phyloP scores from a whole-genome alignment of 108 stramenopile species.

The Licmophora abbreviata region DNA sequence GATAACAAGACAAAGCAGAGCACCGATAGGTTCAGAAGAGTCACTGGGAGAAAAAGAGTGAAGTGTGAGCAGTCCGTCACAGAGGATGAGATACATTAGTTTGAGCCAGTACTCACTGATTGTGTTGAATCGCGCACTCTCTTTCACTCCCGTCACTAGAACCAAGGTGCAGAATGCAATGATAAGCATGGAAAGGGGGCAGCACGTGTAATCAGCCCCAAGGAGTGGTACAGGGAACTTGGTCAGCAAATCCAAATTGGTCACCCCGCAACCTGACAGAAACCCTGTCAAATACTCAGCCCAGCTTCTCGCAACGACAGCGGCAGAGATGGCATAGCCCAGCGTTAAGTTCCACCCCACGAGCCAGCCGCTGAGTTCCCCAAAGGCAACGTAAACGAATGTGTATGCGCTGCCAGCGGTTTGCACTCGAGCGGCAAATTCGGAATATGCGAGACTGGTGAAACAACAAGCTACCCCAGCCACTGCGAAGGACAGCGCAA shows the following conservation, averaged over 20 bases:
- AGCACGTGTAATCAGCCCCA: constrained; percentile 19
- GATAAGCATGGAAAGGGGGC: constrained; percentile 36
- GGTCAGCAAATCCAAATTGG: constrained; percentile 8
- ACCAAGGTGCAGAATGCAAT: constrained; percentile 32
- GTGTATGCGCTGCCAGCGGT: constrained; percentile 51
- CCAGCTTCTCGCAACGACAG: constrained; percentile 47
- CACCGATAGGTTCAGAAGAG: constrained; percentile 33
- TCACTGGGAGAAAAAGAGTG: too few species aligned
- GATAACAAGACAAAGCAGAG: constrained; percentile 29
- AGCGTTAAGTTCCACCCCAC: constrained; percentile 57
- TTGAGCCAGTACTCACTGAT: too few species aligned
- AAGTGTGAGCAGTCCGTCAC: too few species aligned
- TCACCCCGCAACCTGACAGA: constrained; percentile 8
- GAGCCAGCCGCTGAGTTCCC: constrained; percentile 46
- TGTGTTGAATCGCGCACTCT: constrained; percentile 39
- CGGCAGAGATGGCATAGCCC: constrained; percentile 42
- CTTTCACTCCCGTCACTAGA: constrained; percentile 39
- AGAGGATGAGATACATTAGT: too few species aligned
- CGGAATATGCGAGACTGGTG: constrained; percentile 43
- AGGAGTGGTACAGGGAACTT: constrained; percentile 13
- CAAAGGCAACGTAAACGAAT: constrained; percentile 46
- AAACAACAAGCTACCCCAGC: constrained; percentile 43
- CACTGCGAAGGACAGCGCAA: constrained; percentile 34
- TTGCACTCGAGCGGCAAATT: constrained; percentile 46
- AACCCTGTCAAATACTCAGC: constrained; percentile 37